These are phyloP conservation scores for Narthecium ossifragum DNA, from an alignment of 106 monocot species.

Conservation along the genomic window DNA sequence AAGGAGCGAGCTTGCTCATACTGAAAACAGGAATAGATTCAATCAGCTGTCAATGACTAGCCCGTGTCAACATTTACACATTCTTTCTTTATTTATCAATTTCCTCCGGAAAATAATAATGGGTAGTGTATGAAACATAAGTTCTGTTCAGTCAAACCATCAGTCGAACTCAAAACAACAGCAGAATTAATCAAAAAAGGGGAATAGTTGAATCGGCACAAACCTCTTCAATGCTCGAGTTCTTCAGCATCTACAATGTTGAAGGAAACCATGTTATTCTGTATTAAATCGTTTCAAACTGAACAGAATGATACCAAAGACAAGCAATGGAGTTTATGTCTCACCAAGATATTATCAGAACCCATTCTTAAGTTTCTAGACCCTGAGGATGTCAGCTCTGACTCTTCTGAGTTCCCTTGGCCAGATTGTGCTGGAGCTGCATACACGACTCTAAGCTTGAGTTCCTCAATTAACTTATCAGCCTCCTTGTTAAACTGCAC, in stretches of 20 bases:
- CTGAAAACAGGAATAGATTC: too few relatives aligned
- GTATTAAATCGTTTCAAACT: neutral
- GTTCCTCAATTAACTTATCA: conserved; percentile 63
- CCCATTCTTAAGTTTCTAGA: conserved; percentile 7
- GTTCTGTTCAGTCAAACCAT: neutral
- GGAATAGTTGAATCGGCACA: conserved; percentile 3
- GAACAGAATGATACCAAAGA: neutral
- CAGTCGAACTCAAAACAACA: neutral
- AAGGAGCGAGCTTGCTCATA: too few relatives aligned
- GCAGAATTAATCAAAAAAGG: neutral
- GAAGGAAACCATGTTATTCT: neutral
- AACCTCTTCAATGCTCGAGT: conserved; percentile 50
- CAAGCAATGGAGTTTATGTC: neutral
- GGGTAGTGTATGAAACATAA: neutral
- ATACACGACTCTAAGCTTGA: conserved; percentile 78
- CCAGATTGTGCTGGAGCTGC: conserved; percentile 23
- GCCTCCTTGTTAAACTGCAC: conserved; percentile 78
- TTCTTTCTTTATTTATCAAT: too few relatives aligned
- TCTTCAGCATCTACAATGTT: conserved; percentile 34
- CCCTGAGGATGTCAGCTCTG: conserved; percentile 16
- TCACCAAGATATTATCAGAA: conserved; percentile 40
- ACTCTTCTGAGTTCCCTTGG: conserved; percentile 35
- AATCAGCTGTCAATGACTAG: too few relatives aligned
- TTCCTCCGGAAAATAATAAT: neutral
- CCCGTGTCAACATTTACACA: too few relatives aligned